Evolutionary conservation across 257 asterid species (phyloP), one percentile per base, ranked within the genome.

Genomic region (Marsdenia floribunda): DNA sequence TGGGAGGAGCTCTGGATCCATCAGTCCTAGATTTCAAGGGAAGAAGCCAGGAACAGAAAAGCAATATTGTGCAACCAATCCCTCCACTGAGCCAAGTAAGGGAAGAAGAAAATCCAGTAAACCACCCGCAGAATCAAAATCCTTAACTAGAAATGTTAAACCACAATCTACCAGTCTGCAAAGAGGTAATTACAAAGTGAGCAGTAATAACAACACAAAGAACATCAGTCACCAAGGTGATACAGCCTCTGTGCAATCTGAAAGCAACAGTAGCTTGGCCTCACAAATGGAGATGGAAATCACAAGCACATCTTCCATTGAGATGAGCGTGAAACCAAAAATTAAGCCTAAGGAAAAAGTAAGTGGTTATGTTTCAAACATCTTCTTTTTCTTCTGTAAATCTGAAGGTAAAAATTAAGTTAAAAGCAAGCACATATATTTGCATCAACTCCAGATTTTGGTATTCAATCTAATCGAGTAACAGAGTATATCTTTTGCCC

Each of bases 201-300:
- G 88, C 65, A 89, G 88, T 53, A 85, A 86, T 63, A 79, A 75
- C 49, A 87, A 85, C 68, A 87, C 86, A 14, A 80, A 91, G 80
- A 80, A 47, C 86, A 85, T 82, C 50, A 83, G 88, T 77, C 81
- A 85, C 78, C 96, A 81, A 79, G 86, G 87, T 69, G 96, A 92
- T 76, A 77, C 94, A 78, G 83, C 86, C 80, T 90, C 97, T 50
- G 76, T 86, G 57, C 85, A 53, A 83, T 92, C 99, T 72, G 98
- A 90, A 74, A 84, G 96, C 87, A 88, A 85, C 85, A 84, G 73
- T 65, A 90, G 96, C 82, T 75, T 79, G 69, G 82, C 82, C 79
- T 93, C 96, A 57, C 86, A 85, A 70, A 79, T 82, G 72, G 97
- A 92, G 73, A 79, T 87, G 78, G 96, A 87, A 83, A 81, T 83